These are phyloP conservation scores for Aureobasidium namibiae DNA, from an alignment of 2,329 filamentous ascomycete genomes.

Conservation along the genomic window DNA sequence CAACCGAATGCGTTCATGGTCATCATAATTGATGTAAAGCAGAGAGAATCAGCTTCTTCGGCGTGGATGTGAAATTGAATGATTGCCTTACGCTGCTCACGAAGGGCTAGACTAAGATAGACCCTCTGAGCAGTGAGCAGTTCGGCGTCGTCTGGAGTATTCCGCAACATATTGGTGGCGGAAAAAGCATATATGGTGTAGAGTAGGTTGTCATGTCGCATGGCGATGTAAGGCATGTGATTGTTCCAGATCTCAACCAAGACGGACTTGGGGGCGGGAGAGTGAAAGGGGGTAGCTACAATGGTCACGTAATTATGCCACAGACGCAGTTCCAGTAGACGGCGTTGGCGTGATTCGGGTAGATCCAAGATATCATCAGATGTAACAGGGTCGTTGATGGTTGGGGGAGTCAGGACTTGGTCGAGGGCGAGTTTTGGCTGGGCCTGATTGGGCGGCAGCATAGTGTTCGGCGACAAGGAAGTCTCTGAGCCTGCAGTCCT, in stretches of 20 bases:
- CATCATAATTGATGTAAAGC: conserved; percentile 22
- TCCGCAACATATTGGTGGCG: background rate
- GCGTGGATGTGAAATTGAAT: conserved; percentile 18
- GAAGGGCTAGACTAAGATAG: conserved; percentile 18
- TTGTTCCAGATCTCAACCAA: background rate
- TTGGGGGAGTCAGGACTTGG: background rate
- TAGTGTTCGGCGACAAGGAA: background rate
- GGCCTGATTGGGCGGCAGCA: background rate
- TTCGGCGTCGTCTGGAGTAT: background rate
- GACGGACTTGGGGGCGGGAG: background rate
- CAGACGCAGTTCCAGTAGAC: background rate
- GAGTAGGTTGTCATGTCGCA: background rate
- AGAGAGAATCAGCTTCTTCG: conserved; percentile 22
- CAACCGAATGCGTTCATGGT: conserved; percentile 23
- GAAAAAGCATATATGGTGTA: background rate
- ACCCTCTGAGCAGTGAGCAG: background rate
- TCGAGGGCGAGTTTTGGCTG: background rate
- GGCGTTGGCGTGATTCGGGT: background rate
- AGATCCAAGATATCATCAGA: background rate
- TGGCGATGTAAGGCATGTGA: background rate
- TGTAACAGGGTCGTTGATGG: background rate
- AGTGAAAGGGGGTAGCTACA: background rate
- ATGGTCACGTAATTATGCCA: conserved; percentile 7
- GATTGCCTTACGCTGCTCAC: conserved; percentile 23
- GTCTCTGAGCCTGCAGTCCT: background rate